A percentile compares a stretch with the other conserved stretches of the same genome.
phyloP scores from a whole-genome alignment of 192 early-diverging fungal genomes.

The Coemansia sp. region DNA sequence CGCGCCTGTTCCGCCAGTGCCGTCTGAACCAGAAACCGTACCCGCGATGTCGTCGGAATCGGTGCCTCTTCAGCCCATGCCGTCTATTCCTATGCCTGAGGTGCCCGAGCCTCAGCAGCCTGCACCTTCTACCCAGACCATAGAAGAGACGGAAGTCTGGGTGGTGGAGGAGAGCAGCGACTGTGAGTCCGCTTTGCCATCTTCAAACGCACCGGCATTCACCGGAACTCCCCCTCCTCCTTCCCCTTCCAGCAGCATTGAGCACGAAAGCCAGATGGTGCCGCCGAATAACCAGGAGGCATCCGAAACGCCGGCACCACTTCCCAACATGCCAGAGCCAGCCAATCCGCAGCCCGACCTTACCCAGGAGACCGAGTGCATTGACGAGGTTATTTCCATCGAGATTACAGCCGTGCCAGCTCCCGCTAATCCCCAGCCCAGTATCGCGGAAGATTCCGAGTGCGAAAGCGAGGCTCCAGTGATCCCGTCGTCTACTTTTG shows the following conservation, averaged over 20 bases:
- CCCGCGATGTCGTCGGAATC: constrained; percentile 6
- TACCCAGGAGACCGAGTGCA: constrained; percentile 1
- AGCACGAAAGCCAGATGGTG: too few species aligned
- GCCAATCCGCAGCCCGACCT: constrained; percentile 14
- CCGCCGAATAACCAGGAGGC: too few species aligned
- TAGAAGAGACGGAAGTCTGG: too few species aligned
- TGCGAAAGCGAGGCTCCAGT: too few species aligned
- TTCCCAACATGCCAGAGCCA: constrained; percentile 5
- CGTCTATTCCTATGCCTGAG: constrained; percentile 11
- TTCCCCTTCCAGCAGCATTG: background rate
- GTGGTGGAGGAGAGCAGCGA: background rate
- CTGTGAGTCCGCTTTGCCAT: background rate
- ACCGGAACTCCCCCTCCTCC: constrained; percentile 16
- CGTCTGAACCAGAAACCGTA: too few species aligned
- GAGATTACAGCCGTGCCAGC: too few species aligned
- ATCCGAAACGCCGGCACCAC: too few species aligned
- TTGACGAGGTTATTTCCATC: too few species aligned
- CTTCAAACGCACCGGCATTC: background rate
- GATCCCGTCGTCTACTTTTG: too few species aligned
- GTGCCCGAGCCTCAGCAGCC: constrained; percentile 11
- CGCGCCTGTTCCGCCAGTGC: constrained; percentile 1
- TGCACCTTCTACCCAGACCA: constrained; percentile 4
- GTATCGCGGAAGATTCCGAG: too few species aligned
- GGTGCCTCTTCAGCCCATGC: constrained; percentile 6
- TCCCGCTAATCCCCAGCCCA: too few species aligned